Percentiles rank a stretch among this genome's conserved stretches.
These are phyloP conservation scores for Lanzia echinophila DNA, from an alignment of 2,329 filamentous ascomycete genomes.

Conservation along the genomic window DNA sequence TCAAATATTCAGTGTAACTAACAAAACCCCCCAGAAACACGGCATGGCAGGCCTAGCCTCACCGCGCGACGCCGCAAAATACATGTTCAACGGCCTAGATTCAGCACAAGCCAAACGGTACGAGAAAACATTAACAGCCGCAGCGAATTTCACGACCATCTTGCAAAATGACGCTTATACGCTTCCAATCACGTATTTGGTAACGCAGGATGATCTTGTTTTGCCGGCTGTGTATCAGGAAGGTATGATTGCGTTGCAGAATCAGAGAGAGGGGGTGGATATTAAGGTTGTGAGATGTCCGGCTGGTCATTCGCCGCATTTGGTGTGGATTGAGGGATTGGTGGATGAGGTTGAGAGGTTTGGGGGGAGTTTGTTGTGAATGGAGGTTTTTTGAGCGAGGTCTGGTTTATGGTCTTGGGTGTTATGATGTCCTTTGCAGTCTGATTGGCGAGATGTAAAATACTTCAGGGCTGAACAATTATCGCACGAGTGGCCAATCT, in stretches of 20 bases:
- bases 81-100: slow-evolving; percentile 12
- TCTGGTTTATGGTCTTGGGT: too few species aligned
- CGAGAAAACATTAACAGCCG: slow-evolving; percentile 7
- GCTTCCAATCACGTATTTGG: slow-evolving; percentile 8
- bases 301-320: neutral
- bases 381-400: too few species aligned
- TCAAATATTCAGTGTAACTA: neutral
- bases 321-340: neutral
- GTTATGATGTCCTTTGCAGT: too few species aligned
- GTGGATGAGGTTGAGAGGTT: neutral
- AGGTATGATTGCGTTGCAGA: slow-evolving; percentile 1
- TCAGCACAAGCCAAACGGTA: slow-evolving; percentile 3
- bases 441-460: too few species aligned
- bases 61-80: slow-evolving; percentile 4
- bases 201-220: slow-evolving; percentile 10
- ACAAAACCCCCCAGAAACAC: neutral
- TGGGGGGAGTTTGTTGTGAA: neutral
- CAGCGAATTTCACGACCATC: neutral
- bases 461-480: too few species aligned
- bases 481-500: too few species aligned
- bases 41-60: slow-evolving; percentile 5
- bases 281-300: neutral
- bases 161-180: slow-evolving; percentile 12
- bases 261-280: neutral
- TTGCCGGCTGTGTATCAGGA: slow-evolving; percentile 4